A percentile compares a stretch with the other conserved stretches of the same genome.
These are phyloP conservation scores for Solanum gracilifrons DNA, from an alignment of 257 asterid genomes.

Conservation along the genomic window DNA sequence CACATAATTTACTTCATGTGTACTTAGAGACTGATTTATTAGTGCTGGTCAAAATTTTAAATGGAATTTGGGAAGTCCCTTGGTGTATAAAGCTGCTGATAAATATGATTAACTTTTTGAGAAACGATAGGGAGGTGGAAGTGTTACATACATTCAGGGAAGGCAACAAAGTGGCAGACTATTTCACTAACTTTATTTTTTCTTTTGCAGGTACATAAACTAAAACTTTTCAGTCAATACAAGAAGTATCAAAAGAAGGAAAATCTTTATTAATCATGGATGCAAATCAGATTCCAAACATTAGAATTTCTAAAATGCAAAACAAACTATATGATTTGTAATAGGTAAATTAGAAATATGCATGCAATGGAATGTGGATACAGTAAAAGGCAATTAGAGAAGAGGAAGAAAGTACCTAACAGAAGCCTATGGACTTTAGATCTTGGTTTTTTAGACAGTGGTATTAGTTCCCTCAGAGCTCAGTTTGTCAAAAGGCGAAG, in stretches of 20 bases:
- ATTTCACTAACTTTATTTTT: neutral
- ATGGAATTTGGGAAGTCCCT: neutral
- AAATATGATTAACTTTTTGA: too few relatives aligned
- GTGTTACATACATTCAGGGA: neutral
- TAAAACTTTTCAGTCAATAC: neutral
- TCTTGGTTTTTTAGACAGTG: neutral
- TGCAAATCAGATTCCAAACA: neutral
- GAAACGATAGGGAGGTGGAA: neutral
- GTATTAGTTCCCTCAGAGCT: neutral
- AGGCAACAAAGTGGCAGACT: too few relatives aligned
- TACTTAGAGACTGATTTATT: neutral
- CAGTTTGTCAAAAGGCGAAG: too few relatives aligned
- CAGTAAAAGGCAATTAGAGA: too few relatives aligned
- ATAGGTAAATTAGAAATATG: too few relatives aligned
- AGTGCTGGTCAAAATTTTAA: too few relatives aligned
- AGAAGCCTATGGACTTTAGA: neutral
- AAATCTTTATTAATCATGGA: neutral
- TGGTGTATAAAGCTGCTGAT: neutral
- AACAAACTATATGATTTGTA: neutral
- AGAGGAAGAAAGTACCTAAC: too few relatives aligned
- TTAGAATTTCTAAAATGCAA: too few relatives aligned
- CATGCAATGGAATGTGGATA: neutral
- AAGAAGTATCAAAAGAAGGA: neutral
- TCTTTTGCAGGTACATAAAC: neutral
- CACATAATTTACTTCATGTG: neutral